Conservation (phyloP, 1,284 basidiomycete genomes). For the Puccinia polysora region DNA sequence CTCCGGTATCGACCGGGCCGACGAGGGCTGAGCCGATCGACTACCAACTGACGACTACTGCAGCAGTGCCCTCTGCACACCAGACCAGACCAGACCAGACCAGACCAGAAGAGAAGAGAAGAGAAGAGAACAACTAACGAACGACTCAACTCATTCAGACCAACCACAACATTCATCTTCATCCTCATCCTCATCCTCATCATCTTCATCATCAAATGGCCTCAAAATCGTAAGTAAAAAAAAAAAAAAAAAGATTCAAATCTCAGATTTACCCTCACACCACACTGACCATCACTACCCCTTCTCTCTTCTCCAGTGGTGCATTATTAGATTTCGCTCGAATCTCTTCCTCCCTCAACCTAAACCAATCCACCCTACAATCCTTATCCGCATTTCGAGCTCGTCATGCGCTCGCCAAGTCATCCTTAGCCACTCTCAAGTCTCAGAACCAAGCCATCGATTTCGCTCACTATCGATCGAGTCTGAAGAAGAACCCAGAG, state of each 20-base stretch:
- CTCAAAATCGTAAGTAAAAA: constrained; percentile 22
- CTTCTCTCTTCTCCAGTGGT: neutral
- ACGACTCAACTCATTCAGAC: too few relatives aligned
- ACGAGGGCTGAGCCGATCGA: too few relatives aligned
- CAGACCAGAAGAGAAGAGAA: too few relatives aligned
- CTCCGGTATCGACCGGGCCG: too few relatives aligned
- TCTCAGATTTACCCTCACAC: neutral
- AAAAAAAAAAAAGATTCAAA: too few relatives aligned
- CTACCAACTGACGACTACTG: too few relatives aligned
- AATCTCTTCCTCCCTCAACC: constrained; percentile 50
- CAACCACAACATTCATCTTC: neutral
- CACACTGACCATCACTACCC: neutral
- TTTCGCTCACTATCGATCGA: constrained; percentile 80
- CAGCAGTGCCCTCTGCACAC: too few relatives aligned
- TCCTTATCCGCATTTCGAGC: constrained; percentile 93
- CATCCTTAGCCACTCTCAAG: constrained; percentile 60
- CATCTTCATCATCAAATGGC: constrained; percentile 22
- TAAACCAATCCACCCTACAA: constrained; percentile 52
- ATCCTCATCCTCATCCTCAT: neutral
- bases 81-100: too few relatives aligned
- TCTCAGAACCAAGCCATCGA: constrained; percentile 61
- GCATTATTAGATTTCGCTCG: constrained; percentile 47
- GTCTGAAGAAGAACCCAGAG: constrained; percentile 81
- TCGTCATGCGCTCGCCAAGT: constrained; percentile 78
- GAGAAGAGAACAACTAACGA: too few relatives aligned